phyloP scores from a whole-genome alignment of 2,329 filamentous ascomycete genomes.

The Neopestalotiopsis clavispora region DNA sequence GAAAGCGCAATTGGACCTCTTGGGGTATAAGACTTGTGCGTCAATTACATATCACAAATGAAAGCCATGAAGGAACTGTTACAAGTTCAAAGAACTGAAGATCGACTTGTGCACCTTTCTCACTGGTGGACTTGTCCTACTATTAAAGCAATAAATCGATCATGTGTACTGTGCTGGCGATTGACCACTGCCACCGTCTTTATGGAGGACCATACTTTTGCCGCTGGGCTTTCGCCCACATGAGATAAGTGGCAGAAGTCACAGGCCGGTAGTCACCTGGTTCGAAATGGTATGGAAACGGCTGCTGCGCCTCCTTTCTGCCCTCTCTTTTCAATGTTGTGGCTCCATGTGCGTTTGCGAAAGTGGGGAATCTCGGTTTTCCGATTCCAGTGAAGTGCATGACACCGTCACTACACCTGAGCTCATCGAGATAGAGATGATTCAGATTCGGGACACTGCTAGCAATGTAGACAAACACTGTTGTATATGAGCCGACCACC shows the following conservation, averaged over 20 bases:
- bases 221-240: not conserved
- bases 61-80: too few species aligned
- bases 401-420: not conserved
- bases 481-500: not conserved
- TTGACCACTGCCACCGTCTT: too few species aligned
- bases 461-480: not conserved
- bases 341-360: not conserved
- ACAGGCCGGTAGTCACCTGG: not conserved
- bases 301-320: not conserved
- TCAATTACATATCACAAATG: too few species aligned
- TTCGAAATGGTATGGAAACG: not conserved
- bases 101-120: too few species aligned
- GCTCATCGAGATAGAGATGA: not conserved
- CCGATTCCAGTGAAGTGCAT: not conserved
- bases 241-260: not conserved
- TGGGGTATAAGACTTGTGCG: too few species aligned
- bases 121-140: too few species aligned
- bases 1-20: too few species aligned
- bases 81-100: too few species aligned
- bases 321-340: constrained; percentile 2
- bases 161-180: too few species aligned
- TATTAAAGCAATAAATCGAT: too few species aligned
- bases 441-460: not conserved
- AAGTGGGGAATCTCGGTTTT: not conserved
- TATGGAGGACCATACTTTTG: not conserved